Evolutionary conservation across 306 rosid species (phyloP), one percentile per base, ranked within the genome.

Genomic region (Prunus campanulata): DNA sequence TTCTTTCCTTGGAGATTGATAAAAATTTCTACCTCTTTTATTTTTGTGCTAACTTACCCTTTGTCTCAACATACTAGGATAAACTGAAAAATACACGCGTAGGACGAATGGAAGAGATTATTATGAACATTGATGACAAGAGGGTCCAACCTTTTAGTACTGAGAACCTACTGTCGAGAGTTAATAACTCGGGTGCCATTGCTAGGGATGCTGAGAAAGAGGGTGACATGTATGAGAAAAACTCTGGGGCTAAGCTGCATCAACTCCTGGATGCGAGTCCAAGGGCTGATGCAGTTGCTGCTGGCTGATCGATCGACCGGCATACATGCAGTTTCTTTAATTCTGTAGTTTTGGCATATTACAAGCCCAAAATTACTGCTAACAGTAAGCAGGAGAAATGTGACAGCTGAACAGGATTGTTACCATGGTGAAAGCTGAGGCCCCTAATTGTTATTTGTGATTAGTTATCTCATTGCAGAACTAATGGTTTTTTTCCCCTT

Each of bases 271-370:
- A 89, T 52, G 46, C 91, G 22, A 94, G 86, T 83, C 97, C 96
- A 4, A 83, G 98, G 82, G 87, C 97, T 2, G 93, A 95, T 77
- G 93, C 91, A 0, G 95, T 95, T 15, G 99, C 91, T 19, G 99
- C 99, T 66, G 86, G 97, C 85, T 95, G 86, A 87, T 66, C 20
- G 10, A 27, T 44, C 70, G 78, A 74, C 85, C 73, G 47, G 86
- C 74, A 42, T 55, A 46, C 47, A 25, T 65, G 77, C 83, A 65
- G 86, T 68, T 82, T 80, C 78, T 68, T 68, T 76, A 54, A 82
- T 86, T 56, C 65, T 78, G 97, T 92, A 90, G 88, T 95, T 95
- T 92, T 95, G 99, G 97, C 97, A 88, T 91, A 91, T 95, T 91
- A 84, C 80, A 78, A 87, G 96, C 78, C 93, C 99, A 91, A 88